Evolutionary conservation across 225 moss, liverwort and hornwort genomes (phyloP).

Genomic region (Polytrichum commune): DNA sequence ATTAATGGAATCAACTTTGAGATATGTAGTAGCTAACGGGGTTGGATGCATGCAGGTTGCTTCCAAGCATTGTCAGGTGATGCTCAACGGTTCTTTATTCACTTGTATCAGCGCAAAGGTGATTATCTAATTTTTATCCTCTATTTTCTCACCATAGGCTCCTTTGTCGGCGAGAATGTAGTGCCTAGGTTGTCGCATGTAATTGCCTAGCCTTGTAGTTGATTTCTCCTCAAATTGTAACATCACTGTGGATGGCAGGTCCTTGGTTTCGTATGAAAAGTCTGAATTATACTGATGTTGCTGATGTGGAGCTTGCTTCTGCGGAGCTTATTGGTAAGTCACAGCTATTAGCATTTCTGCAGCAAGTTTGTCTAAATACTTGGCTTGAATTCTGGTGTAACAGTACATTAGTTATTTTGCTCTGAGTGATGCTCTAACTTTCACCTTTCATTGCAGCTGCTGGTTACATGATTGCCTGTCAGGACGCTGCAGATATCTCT

Average conservation of each 20-base stretch:
- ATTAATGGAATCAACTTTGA: too few species aligned
- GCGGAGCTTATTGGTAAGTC: constrained; percentile 69
- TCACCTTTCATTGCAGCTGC: constrained; percentile 45
- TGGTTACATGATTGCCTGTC: constrained; percentile 62
- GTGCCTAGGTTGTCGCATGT: too few species aligned
- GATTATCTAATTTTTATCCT: constrained; percentile 8
- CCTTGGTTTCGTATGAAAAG: constrained; percentile 83
- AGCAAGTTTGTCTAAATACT: background rate
- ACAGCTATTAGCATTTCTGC: too few species aligned
- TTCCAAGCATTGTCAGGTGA: constrained; percentile 61
- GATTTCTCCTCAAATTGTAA: constrained; percentile 1
- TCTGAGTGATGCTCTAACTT: too few species aligned
- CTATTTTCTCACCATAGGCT: too few species aligned
- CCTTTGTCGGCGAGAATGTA: too few species aligned
- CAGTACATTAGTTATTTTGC: too few species aligned
- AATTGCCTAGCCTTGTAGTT: too few species aligned
- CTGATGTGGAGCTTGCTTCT: constrained; percentile 47
- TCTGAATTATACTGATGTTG: constrained; percentile 73
- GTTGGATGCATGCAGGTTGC: constrained; percentile 42
- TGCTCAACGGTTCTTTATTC: constrained; percentile 86
- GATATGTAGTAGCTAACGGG: background rate
- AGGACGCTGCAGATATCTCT: constrained; percentile 37
- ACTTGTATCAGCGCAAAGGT: constrained; percentile 96
- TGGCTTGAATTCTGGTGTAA: too few species aligned
- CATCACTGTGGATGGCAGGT: constrained; percentile 41